These are phyloP conservation scores for Farysia itapuensis DNA, from an alignment of 1,284 basidiomycete species.

Conservation along the genomic window DNA sequence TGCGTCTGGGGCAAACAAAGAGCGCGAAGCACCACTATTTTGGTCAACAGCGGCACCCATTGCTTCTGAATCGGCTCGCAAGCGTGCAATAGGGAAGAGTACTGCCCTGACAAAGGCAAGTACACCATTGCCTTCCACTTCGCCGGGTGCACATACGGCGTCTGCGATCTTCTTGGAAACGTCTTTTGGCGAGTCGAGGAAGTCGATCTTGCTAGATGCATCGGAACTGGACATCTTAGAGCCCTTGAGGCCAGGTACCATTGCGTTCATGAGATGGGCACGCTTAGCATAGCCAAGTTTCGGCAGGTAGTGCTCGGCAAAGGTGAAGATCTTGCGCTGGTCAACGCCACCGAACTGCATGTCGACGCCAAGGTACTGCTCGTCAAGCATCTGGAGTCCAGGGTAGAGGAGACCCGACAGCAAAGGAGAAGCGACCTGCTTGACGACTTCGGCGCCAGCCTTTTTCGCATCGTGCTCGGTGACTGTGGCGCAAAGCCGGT, in stretches of 20 bases:
- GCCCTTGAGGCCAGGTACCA: slow-evolving; percentile 92
- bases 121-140: slow-evolving; percentile 83
- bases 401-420: slow-evolving; percentile 93
- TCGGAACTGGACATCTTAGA: slow-evolving; percentile 99
- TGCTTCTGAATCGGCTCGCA: slow-evolving; percentile 35
- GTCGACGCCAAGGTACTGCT: slow-evolving; percentile 92
- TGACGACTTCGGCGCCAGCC: slow-evolving; percentile 98
- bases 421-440: slow-evolving; percentile 89
- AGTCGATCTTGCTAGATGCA: slow-evolving; percentile 95
- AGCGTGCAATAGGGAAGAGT: slow-evolving; percentile 75
- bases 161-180: slow-evolving; percentile 87
- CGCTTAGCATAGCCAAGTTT: slow-evolving; percentile 90
- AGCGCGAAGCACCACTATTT: slow-evolving; percentile 13
- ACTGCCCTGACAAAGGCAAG: slow-evolving; percentile 86
- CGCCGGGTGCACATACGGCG: slow-evolving; percentile 88
- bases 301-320: slow-evolving; percentile 92
- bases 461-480: slow-evolving; percentile 96
- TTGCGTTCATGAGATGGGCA: slow-evolving; percentile 95
- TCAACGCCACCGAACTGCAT: slow-evolving; percentile 99
- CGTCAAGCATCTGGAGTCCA: slow-evolving; percentile 92
- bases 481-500: slow-evolving; percentile 82
- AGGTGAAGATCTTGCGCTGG: slow-evolving; percentile 99
- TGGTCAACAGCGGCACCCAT: slow-evolving; percentile 25
- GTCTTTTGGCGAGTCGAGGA: slow-evolving; percentile 82
- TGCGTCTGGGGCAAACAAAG: slow-evolving; percentile 64